Base-by-base conservation (phyloP, 2,329 filamentous ascomycete species). In the Scytalidium lignicola region DNA sequence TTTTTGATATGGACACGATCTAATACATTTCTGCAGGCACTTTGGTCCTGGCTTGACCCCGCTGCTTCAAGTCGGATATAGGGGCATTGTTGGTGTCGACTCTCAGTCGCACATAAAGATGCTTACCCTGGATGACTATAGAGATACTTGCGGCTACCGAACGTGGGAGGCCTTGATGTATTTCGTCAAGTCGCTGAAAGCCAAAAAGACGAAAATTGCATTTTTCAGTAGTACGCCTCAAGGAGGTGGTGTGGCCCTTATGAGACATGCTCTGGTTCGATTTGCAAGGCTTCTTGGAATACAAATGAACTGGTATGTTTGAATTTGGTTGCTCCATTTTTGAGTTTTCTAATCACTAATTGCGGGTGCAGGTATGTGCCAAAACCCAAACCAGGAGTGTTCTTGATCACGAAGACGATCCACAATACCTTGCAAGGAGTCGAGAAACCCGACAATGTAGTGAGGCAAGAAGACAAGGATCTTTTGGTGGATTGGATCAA, bases 351-450 rank as follows among this genome's bases (percentile, higher is more conserved):
- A 17, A 15, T 37, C 20, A 18, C 4, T 19, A 28, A 37, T 18
- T 9, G 21, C 22, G 13, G 8, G 28, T n/a, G 2, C 44, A 56
- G 51, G 55, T 61, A 62, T 49, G 88, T 92, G 1, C 88, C 88
- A 6, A 90, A 89, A 65, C 87, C 88, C 19, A 83, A 85, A 45
- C 86, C 86, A 2, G 83, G 86, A 15, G 82, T 92, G 10, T 93
- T 93, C 67, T 78, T 87, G 45, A 85, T 89, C 66, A 93, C 88
- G 57, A 93, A 93, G 70, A 90, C 86, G 56, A 86, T 90, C 58
- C 88, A 93, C 78, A 93, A 93, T 67, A 91, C 92, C 55, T 80
- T 93, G 2, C 88, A 93, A 68, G 88, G 88, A 8, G 88, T 91
- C 40, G 82, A 82, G 39, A 73, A 76, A 21, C 78, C 81, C 0